Evolutionary conservation across 1,284 basidiomycete genomes (phyloP).

Genomic region (Puccinia brachypodii): DNA sequence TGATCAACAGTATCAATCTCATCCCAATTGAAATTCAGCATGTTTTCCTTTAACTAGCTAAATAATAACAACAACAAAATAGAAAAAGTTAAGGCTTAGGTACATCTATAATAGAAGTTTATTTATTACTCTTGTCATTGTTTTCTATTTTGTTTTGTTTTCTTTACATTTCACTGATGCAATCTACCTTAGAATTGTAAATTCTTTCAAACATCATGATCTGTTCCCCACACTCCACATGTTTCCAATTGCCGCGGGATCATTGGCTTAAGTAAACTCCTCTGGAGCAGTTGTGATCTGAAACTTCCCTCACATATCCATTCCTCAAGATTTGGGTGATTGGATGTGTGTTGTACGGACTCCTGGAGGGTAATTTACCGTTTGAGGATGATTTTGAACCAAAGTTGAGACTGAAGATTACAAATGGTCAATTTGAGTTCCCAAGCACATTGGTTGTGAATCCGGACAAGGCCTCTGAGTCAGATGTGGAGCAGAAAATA

Average conservation of each 20-base stretch:
- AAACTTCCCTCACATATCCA: slow-evolving; percentile 62
- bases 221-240: slow-evolving; percentile 54
- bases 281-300: slow-evolving; percentile 69
- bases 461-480: not conserved
- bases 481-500: slow-evolving; percentile 2
- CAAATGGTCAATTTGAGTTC: slow-evolving; percentile 68
- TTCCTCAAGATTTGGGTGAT: slow-evolving; percentile 83
- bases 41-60: no score
- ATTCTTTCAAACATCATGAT: slow-evolving; percentile 51
- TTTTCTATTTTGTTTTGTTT: no score
- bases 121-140: no score
- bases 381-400: slow-evolving; percentile 86
- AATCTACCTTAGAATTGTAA: slow-evolving; percentile 53
- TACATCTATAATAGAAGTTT: no score
- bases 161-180: no score
- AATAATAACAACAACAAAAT: no score
- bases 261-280: slow-evolving; percentile 85
- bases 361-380: slow-evolving; percentile 76
- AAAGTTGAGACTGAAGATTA: slow-evolving; percentile 81
- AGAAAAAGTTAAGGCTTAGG: no score
- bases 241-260: slow-evolving; percentile 70
- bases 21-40: no score
- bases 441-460: slow-evolving; percentile 52
- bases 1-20: no score
- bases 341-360: slow-evolving; percentile 77